Conservation (phyloP, 176 grass and related monocot genomes). For the Aegilops tauschii region DNA sequence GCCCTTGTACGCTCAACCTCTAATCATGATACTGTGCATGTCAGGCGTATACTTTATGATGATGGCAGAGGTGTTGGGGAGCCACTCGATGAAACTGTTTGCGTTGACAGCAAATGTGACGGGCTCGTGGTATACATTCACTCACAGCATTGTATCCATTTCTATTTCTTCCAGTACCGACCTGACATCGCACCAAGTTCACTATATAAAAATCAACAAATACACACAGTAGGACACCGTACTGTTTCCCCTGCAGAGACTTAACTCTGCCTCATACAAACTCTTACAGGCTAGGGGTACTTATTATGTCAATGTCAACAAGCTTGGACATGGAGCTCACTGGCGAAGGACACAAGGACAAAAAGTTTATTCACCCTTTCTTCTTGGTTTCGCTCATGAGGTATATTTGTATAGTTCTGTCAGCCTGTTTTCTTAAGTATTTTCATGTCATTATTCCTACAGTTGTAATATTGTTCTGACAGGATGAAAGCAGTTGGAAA, state of each 20-base stretch:
- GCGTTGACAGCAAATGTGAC: slow-evolving; percentile 49
- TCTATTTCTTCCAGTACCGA: neutral
- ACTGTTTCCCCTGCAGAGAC: neutral
- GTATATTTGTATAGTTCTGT: slow-evolving; percentile 37
- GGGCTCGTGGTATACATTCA: slow-evolving; percentile 65
- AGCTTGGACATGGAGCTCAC: slow-evolving; percentile 67
- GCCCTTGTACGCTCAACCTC: neutral
- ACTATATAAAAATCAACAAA: neutral
- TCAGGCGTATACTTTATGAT: slow-evolving; percentile 64
- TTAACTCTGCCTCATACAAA: neutral
- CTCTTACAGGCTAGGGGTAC: slow-evolving; percentile 60
- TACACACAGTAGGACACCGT: neutral
- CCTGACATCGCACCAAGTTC: neutral
- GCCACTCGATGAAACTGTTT: slow-evolving; percentile 72
- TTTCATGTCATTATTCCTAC: neutral
- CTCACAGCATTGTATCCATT: neutral
- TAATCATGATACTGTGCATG: slow-evolving; percentile 21
- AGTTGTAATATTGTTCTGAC: slow-evolving; percentile 19
- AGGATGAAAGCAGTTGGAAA: slow-evolving; percentile 71
- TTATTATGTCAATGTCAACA: slow-evolving; percentile 70
- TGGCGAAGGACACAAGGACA: slow-evolving; percentile 79
- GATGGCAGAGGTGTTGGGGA: slow-evolving; percentile 67
- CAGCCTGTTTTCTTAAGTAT: neutral
- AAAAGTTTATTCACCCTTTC: slow-evolving; percentile 85
- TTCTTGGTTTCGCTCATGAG: slow-evolving; percentile 81